Percentiles rank a stretch among this genome's conserved stretches.
Evolutionary conservation across 495 filamentous ascomycete species (phyloP).

Genomic region (Physcia stellaris): DNA sequence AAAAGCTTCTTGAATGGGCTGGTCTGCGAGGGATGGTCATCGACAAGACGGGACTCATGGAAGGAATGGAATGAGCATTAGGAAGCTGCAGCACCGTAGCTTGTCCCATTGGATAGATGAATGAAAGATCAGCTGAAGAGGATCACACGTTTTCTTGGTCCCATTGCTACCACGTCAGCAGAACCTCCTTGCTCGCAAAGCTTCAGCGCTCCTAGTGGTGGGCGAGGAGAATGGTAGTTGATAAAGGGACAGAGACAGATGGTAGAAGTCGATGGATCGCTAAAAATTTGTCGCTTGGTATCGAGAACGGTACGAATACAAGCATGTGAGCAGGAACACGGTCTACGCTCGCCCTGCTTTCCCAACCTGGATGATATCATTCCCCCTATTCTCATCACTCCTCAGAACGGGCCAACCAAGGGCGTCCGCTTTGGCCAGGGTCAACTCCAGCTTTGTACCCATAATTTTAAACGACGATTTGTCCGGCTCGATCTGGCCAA

Average conservation of each 20-base stretch:
- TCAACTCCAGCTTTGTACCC: constrained; percentile 91
- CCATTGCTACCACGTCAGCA: no score
- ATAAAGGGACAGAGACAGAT: background rate
- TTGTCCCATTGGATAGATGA: no score
- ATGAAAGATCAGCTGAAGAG: no score
- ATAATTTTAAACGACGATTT: constrained; percentile 70
- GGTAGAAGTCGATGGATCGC: background rate
- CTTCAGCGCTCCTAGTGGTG: no score
- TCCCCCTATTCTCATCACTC: constrained; percentile 64
- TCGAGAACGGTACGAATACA: background rate
- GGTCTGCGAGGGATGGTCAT: constrained; percentile 74
- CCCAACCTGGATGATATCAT: constrained; percentile 73
- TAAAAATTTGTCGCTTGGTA: background rate
- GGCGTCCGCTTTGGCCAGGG: constrained; percentile 68
- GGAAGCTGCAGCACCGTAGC: no score
- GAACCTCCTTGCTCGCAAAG: no score
- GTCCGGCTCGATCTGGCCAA: constrained; percentile 56
- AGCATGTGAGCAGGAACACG: no score
- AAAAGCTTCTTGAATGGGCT: constrained; percentile 66
- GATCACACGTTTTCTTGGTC: no score
- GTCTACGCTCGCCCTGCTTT: constrained; percentile 52
- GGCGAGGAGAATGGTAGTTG: no score
- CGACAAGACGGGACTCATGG: constrained; percentile 76
- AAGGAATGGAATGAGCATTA: constrained; percentile 64
- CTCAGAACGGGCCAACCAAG: constrained; percentile 80